phyloP scores from a whole-genome alignment of 2,329 filamentous ascomycete species.

The Arthroderma sp. region DNA sequence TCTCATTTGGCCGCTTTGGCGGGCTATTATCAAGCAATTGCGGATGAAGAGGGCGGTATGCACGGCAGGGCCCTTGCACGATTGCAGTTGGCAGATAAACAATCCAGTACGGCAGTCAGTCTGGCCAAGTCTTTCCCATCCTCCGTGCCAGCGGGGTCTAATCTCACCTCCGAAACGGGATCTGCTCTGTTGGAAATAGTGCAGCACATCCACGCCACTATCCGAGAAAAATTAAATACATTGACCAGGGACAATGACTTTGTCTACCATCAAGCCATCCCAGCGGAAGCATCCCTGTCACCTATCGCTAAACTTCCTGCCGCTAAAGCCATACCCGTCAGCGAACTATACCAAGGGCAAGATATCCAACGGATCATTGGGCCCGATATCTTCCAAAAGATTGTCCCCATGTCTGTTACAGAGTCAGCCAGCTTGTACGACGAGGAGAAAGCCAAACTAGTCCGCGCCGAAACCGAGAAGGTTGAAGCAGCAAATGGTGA shows the following conservation, averaged over 20 bases:
- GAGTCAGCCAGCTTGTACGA: slow-evolving; percentile 95
- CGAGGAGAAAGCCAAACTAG: slow-evolving; percentile 93
- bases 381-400: slow-evolving; percentile 91
- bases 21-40: slow-evolving; percentile 84
- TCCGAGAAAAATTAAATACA: slow-evolving; percentile 67
- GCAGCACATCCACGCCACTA: slow-evolving; percentile 64
- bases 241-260: slow-evolving; percentile 91
- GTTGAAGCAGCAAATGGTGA: slow-evolving; percentile 88
- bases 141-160: slow-evolving; percentile 65
- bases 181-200: slow-evolving; percentile 62
- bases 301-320: slow-evolving; percentile 83
- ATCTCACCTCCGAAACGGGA: slow-evolving; percentile 69
- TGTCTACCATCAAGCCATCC: slow-evolving; percentile 90
- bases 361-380: slow-evolving; percentile 96
- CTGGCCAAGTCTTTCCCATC: slow-evolving; percentile 68
- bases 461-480: slow-evolving; percentile 83
- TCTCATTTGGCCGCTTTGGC: slow-evolving; percentile 72
- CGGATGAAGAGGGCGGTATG: slow-evolving; percentile 77
- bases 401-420: slow-evolving; percentile 89
- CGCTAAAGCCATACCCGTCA: slow-evolving; percentile 92
- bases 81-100: slow-evolving; percentile 64
- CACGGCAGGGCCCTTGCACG: slow-evolving; percentile 77
- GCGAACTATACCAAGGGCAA: slow-evolving; percentile 89
- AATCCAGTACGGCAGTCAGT: slow-evolving; percentile 65
- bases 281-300: slow-evolving; percentile 67